A percentile compares a stretch with the other conserved stretches of the same genome.
These are phyloP conservation scores for Platanthera zijinensis DNA, from an alignment of 106 monocot species.

Conservation along the genomic window DNA sequence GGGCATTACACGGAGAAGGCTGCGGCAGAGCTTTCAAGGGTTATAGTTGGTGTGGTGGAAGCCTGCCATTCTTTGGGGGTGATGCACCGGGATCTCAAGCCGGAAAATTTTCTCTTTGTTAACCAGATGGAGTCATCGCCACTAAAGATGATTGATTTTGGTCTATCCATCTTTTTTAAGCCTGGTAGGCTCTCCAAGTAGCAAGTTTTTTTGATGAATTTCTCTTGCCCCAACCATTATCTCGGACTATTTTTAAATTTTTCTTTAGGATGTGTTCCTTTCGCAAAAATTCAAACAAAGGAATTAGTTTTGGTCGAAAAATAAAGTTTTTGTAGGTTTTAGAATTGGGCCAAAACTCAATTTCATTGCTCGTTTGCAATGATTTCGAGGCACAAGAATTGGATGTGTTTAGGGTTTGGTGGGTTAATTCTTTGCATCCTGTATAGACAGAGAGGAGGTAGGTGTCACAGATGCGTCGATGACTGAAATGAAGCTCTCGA, in stretches of 20 bases:
- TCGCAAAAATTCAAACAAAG: not conserved
- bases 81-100: slow-evolving; percentile 60
- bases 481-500: too few relatives aligned
- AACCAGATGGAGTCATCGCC: slow-evolving; percentile 33
- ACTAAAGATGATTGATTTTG: slow-evolving; percentile 53
- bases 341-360: too few relatives aligned
- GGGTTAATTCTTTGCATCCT: too few relatives aligned
- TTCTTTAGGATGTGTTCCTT: too few relatives aligned
- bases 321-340: too few relatives aligned
- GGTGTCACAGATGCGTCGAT: too few relatives aligned
- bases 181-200: slow-evolving; percentile 25
- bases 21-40: slow-evolving; percentile 37
- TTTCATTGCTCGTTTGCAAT: too few relatives aligned
- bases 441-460: too few relatives aligned
- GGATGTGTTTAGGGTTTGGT: too few relatives aligned
- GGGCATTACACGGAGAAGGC: slow-evolving; percentile 56
- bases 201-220: not conserved
- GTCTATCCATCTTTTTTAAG: slow-evolving; percentile 50
- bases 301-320: too few relatives aligned
- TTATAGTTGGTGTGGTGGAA: slow-evolving; percentile 48
- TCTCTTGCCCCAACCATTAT: not conserved
- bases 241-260: too few relatives aligned
- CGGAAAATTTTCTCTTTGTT: slow-evolving; percentile 55
- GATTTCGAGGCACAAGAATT: too few relatives aligned
- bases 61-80: slow-evolving; percentile 49